Conservation (phyloP, 1,284 basidiomycete genomes). For the Porphyrellus sp. region DNA sequence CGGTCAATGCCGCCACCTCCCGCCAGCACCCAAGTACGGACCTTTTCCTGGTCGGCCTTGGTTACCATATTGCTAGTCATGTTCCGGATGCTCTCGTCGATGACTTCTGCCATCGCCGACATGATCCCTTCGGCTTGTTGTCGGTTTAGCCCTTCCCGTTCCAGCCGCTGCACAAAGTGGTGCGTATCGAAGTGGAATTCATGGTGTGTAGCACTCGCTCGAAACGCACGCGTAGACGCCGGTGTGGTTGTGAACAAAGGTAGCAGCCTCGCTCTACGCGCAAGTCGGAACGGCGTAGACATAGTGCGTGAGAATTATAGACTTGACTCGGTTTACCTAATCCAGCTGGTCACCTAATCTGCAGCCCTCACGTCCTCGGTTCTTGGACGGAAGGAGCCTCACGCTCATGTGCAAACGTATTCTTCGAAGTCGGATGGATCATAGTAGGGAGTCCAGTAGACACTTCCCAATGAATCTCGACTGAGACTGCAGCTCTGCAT, state of each 20-base stretch:
- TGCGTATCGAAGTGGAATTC: conserved; percentile 92
- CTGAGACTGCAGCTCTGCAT: too few species aligned
- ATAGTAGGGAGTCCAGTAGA: too few species aligned
- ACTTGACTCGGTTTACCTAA: too few species aligned
- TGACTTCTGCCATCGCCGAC: conserved; percentile 91
- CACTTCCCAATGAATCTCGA: too few species aligned
- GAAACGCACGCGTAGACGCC: conserved; percentile 21
- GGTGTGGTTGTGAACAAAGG: conserved; percentile 1
- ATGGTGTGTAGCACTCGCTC: conserved; percentile 19
- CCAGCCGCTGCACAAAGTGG: conserved; percentile 86
- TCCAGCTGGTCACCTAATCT: too few species aligned
- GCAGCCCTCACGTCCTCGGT: too few species aligned
- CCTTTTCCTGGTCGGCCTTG: conserved; percentile 93
- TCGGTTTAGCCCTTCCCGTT: conserved; percentile 82
- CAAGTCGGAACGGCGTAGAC: conserved; percentile 9
- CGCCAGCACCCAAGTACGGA: conserved; percentile 32
- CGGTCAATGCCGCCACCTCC: conserved; percentile 11
- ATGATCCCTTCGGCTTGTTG: conserved; percentile 93
- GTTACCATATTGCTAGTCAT: conserved; percentile 95
- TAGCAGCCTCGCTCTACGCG: neutral
- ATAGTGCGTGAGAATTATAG: conserved; percentile 21
- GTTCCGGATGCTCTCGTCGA: conserved; percentile 90
- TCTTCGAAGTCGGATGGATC: too few species aligned
- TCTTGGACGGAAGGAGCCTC: too few species aligned
- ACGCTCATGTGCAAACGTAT: too few species aligned